These are phyloP conservation scores for Dothistroma septosporum DNA, from an alignment of 2,329 filamentous ascomycete species.

Conservation along the genomic window DNA sequence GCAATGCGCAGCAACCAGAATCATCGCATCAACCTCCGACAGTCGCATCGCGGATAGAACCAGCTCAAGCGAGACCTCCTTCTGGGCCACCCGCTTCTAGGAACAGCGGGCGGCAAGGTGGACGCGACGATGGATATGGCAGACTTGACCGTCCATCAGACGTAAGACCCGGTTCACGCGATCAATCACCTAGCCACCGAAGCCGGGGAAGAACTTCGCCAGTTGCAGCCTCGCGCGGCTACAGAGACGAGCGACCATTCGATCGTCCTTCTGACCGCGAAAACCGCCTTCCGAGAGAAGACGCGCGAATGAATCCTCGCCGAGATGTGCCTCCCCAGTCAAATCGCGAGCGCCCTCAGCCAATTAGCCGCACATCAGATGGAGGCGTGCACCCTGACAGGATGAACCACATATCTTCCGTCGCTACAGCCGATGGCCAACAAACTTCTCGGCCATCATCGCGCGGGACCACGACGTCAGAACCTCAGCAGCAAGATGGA, in stretches of 20 bases:
- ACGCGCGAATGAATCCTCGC: slow-evolving; percentile 13
- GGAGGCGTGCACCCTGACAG: slow-evolving; percentile 19
- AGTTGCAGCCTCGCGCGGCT: slow-evolving; percentile 9
- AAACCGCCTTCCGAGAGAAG: slow-evolving; percentile 17
- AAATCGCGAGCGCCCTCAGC: slow-evolving; percentile 14
- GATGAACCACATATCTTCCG: slow-evolving; percentile 18
- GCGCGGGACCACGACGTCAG: slow-evolving; percentile 3
- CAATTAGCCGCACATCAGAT: slow-evolving; percentile 12
- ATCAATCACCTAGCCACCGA: slow-evolving; percentile 38
- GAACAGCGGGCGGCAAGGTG: slow-evolving; percentile 27
- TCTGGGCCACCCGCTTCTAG: slow-evolving; percentile 8
- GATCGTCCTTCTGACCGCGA: slow-evolving; percentile 15
- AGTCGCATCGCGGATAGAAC: slow-evolving; percentile 3
- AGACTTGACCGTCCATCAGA: slow-evolving; percentile 44
- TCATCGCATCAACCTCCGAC: slow-evolving; percentile 23
- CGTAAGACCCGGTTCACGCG: slow-evolving; percentile 33
- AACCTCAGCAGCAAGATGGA: slow-evolving; percentile 11
- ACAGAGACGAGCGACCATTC: slow-evolving; percentile 21
- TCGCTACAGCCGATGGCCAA: slow-evolving; percentile 14
- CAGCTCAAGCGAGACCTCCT: slow-evolving; percentile 6
- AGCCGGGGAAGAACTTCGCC: slow-evolving; percentile 38
- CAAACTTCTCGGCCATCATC: slow-evolving; percentile 8
- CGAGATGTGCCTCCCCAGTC: slow-evolving; percentile 14
- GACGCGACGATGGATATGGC: slow-evolving; percentile 40
- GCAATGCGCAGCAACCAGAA: slow-evolving; percentile 33